Evolutionary conservation across 176 grass and related monocot genomes (phyloP).

Genomic region (Saccharum officinarum): DNA sequence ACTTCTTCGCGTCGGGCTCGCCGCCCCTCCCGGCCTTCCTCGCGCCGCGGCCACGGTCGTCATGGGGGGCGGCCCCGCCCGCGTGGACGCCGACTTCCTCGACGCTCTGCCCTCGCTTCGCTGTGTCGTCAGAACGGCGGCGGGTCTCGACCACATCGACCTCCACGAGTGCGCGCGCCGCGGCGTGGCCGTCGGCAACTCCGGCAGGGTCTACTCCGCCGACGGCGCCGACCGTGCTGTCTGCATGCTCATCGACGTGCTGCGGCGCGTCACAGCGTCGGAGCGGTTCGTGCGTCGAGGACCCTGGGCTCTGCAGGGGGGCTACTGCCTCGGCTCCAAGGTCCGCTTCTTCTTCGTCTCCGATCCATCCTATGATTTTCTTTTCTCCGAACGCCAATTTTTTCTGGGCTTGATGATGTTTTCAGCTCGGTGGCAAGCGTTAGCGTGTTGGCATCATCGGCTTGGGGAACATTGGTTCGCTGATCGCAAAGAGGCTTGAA

Average conservation of each 20-base stretch:
- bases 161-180: slow-evolving; percentile 51
- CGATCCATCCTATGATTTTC: no score
- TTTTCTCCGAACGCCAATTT: no score
- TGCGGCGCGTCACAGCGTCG: slow-evolving; percentile 33
- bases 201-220: slow-evolving; percentile 31
- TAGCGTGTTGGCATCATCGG: neutral
- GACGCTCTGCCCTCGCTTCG: slow-evolving; percentile 25
- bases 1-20: slow-evolving; percentile 1
- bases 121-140: slow-evolving; percentile 38
- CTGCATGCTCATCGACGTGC: slow-evolving; percentile 44
- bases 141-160: slow-evolving; percentile 55
- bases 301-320: slow-evolving; percentile 19
- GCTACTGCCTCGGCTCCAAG: slow-evolving; percentile 45
- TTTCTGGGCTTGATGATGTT: neutral
- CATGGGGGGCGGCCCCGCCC: neutral
- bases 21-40: slow-evolving; percentile 12
- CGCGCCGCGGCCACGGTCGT: slow-evolving; percentile 12
- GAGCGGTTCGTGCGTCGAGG: slow-evolving; percentile 30
- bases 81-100: slow-evolving; percentile 17
- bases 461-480: neutral
- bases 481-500: neutral
- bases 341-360: neutral
- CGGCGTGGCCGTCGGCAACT: slow-evolving; percentile 44
- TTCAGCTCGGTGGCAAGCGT: slow-evolving; percentile 45
- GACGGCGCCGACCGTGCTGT: slow-evolving; percentile 51